Conservation (phyloP, 371 early-diverging fungal species). For the Smittium mucronatum region DNA sequence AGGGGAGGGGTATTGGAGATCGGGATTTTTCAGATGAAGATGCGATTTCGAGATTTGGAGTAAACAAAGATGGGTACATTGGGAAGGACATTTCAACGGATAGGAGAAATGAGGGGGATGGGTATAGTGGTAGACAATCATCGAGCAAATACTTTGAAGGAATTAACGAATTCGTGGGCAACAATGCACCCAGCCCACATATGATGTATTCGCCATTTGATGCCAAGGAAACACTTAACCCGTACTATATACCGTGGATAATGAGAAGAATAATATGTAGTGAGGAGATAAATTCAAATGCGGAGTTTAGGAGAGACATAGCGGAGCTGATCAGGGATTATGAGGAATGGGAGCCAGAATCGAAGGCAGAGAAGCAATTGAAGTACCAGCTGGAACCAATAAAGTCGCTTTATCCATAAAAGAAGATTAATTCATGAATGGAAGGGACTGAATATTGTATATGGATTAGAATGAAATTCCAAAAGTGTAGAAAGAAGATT, state of each 20-base stretch:
- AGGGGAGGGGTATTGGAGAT: too few species aligned
- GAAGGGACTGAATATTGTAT: too few species aligned
- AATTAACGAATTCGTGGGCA: background rate
- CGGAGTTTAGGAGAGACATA: slow-evolving; percentile 43
- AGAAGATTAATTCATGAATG: too few species aligned
- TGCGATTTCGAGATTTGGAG: background rate
- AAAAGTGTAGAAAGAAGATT: too few species aligned
- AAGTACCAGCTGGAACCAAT: slow-evolving; percentile 72
- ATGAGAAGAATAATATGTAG: slow-evolving; percentile 68
- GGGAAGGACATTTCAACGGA: background rate
- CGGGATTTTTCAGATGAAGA: too few species aligned
- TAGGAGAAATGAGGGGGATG: background rate
- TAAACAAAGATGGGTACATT: background rate
- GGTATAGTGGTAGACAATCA: background rate
- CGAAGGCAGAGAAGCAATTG: slow-evolving; percentile 59
- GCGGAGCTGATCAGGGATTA: slow-evolving; percentile 44
- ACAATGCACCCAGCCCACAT: slow-evolving; percentile 13
- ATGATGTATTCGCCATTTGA: slow-evolving; percentile 30
- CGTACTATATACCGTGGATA: slow-evolving; percentile 81
- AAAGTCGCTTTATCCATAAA: background rate
- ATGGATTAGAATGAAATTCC: too few species aligned
- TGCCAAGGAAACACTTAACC: slow-evolving; percentile 49
- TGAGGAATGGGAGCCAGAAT: slow-evolving; percentile 63
- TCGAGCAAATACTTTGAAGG: background rate
- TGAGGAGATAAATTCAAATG: slow-evolving; percentile 40